Evolutionary conservation across 176 grass and related monocot species (phyloP).

Genomic region (Microstegium vimineum): DNA sequence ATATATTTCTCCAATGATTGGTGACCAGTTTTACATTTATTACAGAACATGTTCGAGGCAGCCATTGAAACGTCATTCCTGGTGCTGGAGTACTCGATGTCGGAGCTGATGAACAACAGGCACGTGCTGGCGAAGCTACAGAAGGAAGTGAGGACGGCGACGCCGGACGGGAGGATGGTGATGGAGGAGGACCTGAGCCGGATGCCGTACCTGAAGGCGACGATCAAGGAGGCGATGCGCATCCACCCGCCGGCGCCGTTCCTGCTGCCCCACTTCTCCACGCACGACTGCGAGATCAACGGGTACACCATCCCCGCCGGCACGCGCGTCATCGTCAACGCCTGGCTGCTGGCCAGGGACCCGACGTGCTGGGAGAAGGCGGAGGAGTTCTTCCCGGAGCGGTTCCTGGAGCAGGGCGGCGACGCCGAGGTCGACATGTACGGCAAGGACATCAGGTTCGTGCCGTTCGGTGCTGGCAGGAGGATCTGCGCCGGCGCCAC

Average conservation of each 20-base stretch:
- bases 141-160: neutral
- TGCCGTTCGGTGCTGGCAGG: constrained; percentile 29
- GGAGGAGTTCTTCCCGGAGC: constrained; percentile 33
- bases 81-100: constrained; percentile 43
- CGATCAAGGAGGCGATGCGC: neutral
- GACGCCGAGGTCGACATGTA: constrained; percentile 17
- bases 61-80: constrained; percentile 37
- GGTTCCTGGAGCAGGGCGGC: constrained; percentile 10
- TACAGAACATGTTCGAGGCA: constrained; percentile 49
- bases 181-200: constrained; percentile 14
- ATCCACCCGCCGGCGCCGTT: neutral
- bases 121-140: constrained; percentile 34
- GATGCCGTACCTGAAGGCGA: too few species aligned
- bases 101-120: constrained; percentile 31
- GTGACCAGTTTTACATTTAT: too few species aligned
- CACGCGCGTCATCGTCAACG: constrained; percentile 31
- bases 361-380: constrained; percentile 21
- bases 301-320: neutral
- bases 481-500: constrained; percentile 33
- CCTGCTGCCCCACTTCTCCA: neutral
- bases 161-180: neutral
- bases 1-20: too few species aligned
- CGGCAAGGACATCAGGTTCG: constrained; percentile 32
- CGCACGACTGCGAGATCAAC: neutral
- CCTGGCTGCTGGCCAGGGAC: constrained; percentile 22